Evolutionary conservation across 1,284 basidiomycete species (phyloP), one percentile per base, ranked within the genome.

Genomic region (Cryptococcus depauperatus): DNA sequence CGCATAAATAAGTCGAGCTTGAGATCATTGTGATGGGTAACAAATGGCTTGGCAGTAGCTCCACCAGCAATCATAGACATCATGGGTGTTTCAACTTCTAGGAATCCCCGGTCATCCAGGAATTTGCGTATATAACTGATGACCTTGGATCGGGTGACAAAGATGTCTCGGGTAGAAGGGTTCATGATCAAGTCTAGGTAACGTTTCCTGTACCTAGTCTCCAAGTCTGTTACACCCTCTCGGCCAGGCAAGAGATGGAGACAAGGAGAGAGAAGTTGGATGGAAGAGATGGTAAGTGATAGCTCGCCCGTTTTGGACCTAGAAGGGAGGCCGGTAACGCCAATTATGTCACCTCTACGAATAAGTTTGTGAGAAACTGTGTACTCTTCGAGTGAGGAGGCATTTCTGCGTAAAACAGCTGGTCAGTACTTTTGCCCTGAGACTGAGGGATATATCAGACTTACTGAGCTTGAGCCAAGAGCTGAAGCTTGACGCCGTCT

Each of bases 11-110:
- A 77, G 71, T 99, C 92, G 59, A 98, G 81, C 73, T 90, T 79
- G 57, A 99, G 83, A 69, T 97, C 93, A 74, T 99, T 99, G 76
- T 99, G 93, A 71, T 97, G 92, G 0, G 93, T 99, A 68, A 98
- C 69, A 75, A 99, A 99, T 2, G 93, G 93, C 78, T 97, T 98
- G 59, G 93, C 93, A 4, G 91, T 97, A 26, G 93, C 93, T 50
- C 93, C 93, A 45, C 93, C 93, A 6, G 95, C 95, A 55, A 90
- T 82, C 77, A 96, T 82, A 69, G 85, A 92, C 75, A 90, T 98
- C 79, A 99, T 96, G 8, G 95, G 93, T 5, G 93, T 99, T 74
- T 99, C 93, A 51, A 98, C 72, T 74, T 99, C 95, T 71, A 98
- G 81, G 79, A 99, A 99, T 34, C 92, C 93, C 35, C 87, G 80